Percentiles rank a stretch among this genome's conserved stretches.
These are phyloP conservation scores for Erythrobasidium hasegawianum DNA, from an alignment of 1,284 basidiomycete genomes.

Conservation along the genomic window DNA sequence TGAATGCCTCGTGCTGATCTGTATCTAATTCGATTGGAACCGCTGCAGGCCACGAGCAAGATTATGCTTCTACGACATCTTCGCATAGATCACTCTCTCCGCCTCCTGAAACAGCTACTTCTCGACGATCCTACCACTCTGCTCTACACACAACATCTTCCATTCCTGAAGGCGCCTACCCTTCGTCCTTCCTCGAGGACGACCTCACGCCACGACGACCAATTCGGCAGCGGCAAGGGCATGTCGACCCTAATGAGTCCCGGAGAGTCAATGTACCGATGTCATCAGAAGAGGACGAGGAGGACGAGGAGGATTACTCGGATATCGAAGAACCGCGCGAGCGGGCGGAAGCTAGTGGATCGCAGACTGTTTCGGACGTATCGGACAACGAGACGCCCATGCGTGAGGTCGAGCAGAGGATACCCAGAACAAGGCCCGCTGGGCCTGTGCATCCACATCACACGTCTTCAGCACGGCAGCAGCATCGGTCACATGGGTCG, in stretches of 20 bases:
- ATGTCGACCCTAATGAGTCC: neutral
- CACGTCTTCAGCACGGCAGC: too few species aligned
- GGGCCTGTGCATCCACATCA: too few species aligned
- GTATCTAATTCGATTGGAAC: neutral
- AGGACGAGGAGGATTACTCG: constrained; percentile 22
- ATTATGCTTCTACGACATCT: constrained; percentile 23
- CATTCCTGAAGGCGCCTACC: neutral
- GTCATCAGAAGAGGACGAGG: constrained; percentile 1
- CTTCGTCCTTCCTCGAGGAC: constrained; percentile 17
- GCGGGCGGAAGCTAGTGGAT: neutral
- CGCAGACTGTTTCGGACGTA: constrained; percentile 19
- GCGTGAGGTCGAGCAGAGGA: neutral
- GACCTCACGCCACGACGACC: constrained; percentile 11
- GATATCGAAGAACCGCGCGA: neutral
- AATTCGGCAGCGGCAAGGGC: neutral
- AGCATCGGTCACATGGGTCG: too few species aligned
- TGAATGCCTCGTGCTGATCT: too few species aligned
- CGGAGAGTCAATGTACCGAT: neutral
- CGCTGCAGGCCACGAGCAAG: neutral
- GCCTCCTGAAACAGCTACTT: constrained; percentile 16
- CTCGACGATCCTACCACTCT: constrained; percentile 27
- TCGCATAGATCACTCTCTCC: constrained; percentile 25
- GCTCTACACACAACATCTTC: constrained; percentile 13
- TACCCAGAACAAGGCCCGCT: neutral
- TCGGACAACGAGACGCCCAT: neutral